Conservation (phyloP, 352 stramenopile genomes). For the Sclerospora graminicola region DNA sequence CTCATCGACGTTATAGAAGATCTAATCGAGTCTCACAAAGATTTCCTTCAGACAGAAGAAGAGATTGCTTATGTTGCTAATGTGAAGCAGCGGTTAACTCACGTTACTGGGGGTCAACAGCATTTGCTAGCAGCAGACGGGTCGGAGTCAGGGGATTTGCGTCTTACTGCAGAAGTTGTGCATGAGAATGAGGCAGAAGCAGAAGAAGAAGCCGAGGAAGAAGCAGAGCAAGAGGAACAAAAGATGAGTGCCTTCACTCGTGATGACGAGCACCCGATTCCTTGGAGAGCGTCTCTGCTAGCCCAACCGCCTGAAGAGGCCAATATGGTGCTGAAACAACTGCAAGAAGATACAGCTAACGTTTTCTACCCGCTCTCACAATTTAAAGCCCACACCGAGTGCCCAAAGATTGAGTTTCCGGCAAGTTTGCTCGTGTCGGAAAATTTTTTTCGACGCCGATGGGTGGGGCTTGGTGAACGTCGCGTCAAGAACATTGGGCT, state of each 20-base stretch:
- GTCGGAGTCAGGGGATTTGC: constrained; percentile 57
- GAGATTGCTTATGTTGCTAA: constrained; percentile 42
- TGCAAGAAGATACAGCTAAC: constrained; percentile 35
- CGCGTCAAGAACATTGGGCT: constrained; percentile 85
- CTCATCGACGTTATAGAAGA: constrained; percentile 54
- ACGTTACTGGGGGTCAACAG: constrained; percentile 35
- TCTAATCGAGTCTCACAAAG: constrained; percentile 43
- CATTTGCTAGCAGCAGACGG: constrained; percentile 31
- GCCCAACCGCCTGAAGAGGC: constrained; percentile 12
- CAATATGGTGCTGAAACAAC: constrained; percentile 10
- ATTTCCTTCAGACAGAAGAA: constrained; percentile 43
- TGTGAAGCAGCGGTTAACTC: constrained; percentile 52
- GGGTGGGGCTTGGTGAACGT: constrained; percentile 80
- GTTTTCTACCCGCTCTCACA: constrained; percentile 72
- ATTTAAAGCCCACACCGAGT: constrained; percentile 71
- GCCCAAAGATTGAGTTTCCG: constrained; percentile 65
- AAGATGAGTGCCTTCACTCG: constrained; percentile 88
- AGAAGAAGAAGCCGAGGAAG: constrained; percentile 82
- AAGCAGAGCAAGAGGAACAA: constrained; percentile 85
- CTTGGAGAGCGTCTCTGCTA: constrained; percentile 56
- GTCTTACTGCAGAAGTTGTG: constrained; percentile 77
- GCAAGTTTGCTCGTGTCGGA: constrained; percentile 61
- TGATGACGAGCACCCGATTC: constrained; percentile 82
- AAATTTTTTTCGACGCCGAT: constrained; percentile 84
- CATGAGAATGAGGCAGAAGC: constrained; percentile 86